Evolutionary conservation across 2,329 filamentous ascomycete species (phyloP), one percentile per base, ranked within the genome.

Genomic region (Epicoccum sorghinum): DNA sequence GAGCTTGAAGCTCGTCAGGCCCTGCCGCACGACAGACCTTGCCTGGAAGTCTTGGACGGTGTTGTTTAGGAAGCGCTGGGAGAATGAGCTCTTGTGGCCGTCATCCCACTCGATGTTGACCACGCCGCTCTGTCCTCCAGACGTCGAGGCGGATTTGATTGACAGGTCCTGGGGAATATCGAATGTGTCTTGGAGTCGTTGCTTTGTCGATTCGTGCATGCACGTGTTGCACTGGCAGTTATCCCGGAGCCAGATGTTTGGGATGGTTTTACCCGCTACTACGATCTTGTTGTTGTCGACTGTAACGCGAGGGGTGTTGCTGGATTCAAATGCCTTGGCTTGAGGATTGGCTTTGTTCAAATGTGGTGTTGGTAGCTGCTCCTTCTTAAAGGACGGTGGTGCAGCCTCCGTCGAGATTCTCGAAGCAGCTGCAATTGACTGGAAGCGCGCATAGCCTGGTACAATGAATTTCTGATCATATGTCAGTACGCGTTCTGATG

Each of bases 171-270:
- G 30, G 3, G 73, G 66, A 22, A 76, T 74, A 55, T 82, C 79
- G 63, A 90, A 90, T 0, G 86, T 90, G 65, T 91, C 82, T 50
- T 89, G 79, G 45, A 83, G 82, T 24, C 88, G 79, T 72, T 93
- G 89, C 71, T 81, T 85, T 4, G 89, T 93, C 57, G 86, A 83
- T 52, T 83, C 83, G 71, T 91, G 87, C 23, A 89, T 80, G 68
- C 89, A 92, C 55, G 77, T 71, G 1, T 73, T 64, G 68, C 89
- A 93, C 54, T 86, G 87, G 67, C 89, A 93, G 66, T 90, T 89
- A 64, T 92, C 89, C 58, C 89, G 55, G 6, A 65, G 40, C 62
- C 62, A 65, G 22, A 65, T 87, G 23, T 60, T 71, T 18, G 66
- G 56, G 7, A 59, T 56, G 1, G 14, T 14, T 30, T 10, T 56